Evolutionary conservation across 164 flowering plant genomes (phyloP).

Genomic region (Tetracentron sinense): DNA sequence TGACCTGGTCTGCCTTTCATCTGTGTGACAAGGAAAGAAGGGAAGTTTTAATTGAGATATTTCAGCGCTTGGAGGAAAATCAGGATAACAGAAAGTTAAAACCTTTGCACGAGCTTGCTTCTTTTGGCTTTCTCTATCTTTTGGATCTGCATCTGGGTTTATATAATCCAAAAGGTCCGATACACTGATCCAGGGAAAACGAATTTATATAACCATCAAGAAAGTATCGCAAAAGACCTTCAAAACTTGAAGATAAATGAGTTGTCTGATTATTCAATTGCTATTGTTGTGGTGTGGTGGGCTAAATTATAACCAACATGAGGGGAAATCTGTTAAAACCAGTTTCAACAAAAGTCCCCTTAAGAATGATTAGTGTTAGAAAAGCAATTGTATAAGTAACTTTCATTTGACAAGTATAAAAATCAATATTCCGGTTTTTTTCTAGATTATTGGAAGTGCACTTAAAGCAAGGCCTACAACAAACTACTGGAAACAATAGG

Average conservation of each 20-base stretch:
- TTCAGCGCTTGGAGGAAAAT: background rate
- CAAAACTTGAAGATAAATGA: background rate
- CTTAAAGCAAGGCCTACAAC: no score
- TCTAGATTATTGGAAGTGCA: no score
- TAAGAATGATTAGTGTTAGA: background rate
- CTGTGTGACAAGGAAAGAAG: constrained; percentile 26
- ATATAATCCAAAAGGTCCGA: constrained; percentile 90
- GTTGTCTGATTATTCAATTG: background rate
- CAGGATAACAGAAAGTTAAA: background rate
- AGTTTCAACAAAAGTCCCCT: background rate
- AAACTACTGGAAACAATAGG: no score
- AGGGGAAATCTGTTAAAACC: background rate
- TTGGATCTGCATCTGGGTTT: constrained; percentile 73
- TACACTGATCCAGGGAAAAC: constrained; percentile 49
- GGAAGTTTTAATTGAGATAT: background rate
- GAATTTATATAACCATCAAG: background rate
- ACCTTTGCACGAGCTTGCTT: constrained; percentile 91
- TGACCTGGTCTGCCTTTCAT: constrained; percentile 60
- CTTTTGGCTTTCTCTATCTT: constrained; percentile 77
- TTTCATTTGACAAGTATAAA: background rate
- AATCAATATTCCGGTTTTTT: background rate
- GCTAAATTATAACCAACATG: background rate
- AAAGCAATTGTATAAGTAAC: background rate
- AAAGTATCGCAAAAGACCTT: background rate
- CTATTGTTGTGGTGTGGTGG: background rate